These are phyloP conservation scores for Testicularia cyperi DNA, from an alignment of 1,284 basidiomycete species.

Conservation along the genomic window DNA sequence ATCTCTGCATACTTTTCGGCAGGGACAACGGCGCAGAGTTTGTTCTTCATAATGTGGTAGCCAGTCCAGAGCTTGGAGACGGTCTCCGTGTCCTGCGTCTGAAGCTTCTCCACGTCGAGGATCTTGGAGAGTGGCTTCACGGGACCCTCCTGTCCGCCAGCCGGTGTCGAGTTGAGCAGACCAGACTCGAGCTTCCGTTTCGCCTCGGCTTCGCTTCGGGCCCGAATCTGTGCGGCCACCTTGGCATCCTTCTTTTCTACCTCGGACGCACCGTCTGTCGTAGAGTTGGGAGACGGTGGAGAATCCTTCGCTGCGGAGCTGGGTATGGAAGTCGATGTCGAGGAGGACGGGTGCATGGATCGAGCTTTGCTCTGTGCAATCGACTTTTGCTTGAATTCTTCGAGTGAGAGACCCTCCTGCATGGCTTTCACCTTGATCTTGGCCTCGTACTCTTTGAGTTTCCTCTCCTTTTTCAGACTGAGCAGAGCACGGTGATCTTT, in stretches of 20 bases:
- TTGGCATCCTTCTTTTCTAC: slow-evolving; percentile 35
- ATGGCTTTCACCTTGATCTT: slow-evolving; percentile 52
- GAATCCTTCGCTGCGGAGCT: no score
- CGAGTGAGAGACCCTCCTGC: slow-evolving; percentile 37
- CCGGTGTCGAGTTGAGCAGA: slow-evolving; percentile 16
- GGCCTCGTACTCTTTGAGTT: slow-evolving; percentile 50
- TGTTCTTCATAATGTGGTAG: slow-evolving; percentile 57
- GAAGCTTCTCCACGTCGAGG: slow-evolving; percentile 48
- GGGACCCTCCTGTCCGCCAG: slow-evolving; percentile 31
- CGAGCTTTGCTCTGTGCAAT: slow-evolving; percentile 1
- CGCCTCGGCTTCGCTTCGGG: slow-evolving; percentile 28
- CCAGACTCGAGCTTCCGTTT: slow-evolving; percentile 34
- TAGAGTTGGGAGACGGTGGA: no score
- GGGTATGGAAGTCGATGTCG: no score
- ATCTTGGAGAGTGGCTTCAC: slow-evolving; percentile 49
- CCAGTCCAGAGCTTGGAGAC: slow-evolving; percentile 56
- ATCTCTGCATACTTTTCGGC: slow-evolving; percentile 43
- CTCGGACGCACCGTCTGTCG: no score
- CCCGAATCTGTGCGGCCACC: slow-evolving; percentile 24
- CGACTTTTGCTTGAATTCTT: slow-evolving; percentile 32
- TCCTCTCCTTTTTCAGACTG: slow-evolving; percentile 37
- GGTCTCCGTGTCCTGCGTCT: slow-evolving; percentile 28
- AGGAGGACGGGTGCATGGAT: slow-evolving; percentile 1
- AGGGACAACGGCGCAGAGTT: slow-evolving; percentile 56
- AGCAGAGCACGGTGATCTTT: slow-evolving; percentile 15